Evolutionary conservation across 2,329 filamentous ascomycete genomes (phyloP).

Genomic region (Cladophialophora chaetospira): DNA sequence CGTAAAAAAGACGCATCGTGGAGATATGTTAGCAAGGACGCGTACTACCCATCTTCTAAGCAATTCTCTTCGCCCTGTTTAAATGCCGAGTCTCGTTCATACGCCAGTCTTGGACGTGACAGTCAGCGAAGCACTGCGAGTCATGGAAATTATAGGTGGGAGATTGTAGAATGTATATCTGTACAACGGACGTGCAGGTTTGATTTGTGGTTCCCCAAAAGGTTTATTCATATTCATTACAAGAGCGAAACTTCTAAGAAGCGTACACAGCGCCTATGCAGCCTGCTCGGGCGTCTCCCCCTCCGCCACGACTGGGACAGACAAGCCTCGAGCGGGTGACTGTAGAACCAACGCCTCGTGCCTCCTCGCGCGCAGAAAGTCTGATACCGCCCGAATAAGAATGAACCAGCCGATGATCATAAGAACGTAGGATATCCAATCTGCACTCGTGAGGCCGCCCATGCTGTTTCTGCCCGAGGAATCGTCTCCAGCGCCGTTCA

Average conservation of each 20-base stretch:
- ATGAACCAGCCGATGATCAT: conserved; percentile 99
- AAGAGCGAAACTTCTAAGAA: neutral
- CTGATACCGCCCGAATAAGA: conserved; percentile 86
- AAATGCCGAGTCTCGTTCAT: too few species aligned
- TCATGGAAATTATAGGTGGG: neutral
- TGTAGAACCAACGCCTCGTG: conserved; percentile 93
- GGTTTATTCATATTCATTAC: neutral
- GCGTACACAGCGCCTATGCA: conserved; percentile 53
- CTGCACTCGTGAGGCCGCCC: conserved; percentile 41
- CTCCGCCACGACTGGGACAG: conserved; percentile 81
- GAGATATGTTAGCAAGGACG: too few species aligned
- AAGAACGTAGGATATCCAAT: conserved; percentile 87
- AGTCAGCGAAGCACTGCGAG: neutral
- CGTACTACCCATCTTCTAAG: too few species aligned
- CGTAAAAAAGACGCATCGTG: too few species aligned
- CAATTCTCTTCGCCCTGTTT: too few species aligned
- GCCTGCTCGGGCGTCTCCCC: conserved; percentile 78
- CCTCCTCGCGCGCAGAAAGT: conserved; percentile 82
- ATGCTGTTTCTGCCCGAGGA: conserved; percentile 9
- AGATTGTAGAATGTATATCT: neutral
- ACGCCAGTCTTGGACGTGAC: too few species aligned
- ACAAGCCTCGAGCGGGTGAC: conserved; percentile 84
- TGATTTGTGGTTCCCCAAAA: too few species aligned
- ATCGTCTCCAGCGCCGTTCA: conserved; percentile 40
- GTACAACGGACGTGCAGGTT: neutral